Conservation (phyloP, 179 eudicot genomes). For the Gypsophila paniculata region DNA sequence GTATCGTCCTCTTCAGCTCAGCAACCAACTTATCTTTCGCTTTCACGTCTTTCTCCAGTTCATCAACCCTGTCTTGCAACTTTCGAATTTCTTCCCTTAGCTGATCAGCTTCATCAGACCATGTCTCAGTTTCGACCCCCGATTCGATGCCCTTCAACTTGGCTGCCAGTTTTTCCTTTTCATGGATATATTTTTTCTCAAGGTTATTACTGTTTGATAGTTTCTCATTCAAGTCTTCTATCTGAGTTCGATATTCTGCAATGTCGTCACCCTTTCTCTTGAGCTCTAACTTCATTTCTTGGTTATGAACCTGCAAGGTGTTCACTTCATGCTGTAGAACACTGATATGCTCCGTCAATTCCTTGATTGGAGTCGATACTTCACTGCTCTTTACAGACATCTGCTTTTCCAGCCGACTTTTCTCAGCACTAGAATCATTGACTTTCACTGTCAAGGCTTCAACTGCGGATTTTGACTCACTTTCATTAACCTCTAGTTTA, state of each 20-base stretch:
- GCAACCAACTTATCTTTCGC: conserved; percentile 38
- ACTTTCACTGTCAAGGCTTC: conserved; percentile 38
- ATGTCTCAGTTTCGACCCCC: conserved; percentile 39
- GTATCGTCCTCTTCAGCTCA: conserved; percentile 34
- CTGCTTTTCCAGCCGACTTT: conserved; percentile 37
- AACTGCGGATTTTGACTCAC: conserved; percentile 29
- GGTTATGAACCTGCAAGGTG: conserved; percentile 28
- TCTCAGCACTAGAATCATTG: conserved; percentile 28
- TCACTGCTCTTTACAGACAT: conserved; percentile 34
- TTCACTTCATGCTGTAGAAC: conserved; percentile 38
- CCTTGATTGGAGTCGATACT: conserved; percentile 33
- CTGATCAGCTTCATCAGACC: conserved; percentile 32
- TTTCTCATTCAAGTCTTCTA: conserved; percentile 55
- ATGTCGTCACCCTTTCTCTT: conserved; percentile 37
- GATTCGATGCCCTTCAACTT: conserved; percentile 39
- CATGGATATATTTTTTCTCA: conserved; percentile 36
- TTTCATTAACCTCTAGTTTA: conserved; percentile 31
- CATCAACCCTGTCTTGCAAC: conserved; percentile 32
- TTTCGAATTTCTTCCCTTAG: conserved; percentile 36
- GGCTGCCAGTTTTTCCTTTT: conserved; percentile 32
- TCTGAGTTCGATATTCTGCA: conserved; percentile 37
- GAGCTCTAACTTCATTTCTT: conserved; percentile 38
- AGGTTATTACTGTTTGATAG: conserved; percentile 37
- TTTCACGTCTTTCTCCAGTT: conserved; percentile 29
- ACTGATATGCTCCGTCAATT: conserved; percentile 30